Evolutionary conservation across 2,329 filamentous ascomycete species (phyloP).

Genomic region (Fusarium nisikadoi): DNA sequence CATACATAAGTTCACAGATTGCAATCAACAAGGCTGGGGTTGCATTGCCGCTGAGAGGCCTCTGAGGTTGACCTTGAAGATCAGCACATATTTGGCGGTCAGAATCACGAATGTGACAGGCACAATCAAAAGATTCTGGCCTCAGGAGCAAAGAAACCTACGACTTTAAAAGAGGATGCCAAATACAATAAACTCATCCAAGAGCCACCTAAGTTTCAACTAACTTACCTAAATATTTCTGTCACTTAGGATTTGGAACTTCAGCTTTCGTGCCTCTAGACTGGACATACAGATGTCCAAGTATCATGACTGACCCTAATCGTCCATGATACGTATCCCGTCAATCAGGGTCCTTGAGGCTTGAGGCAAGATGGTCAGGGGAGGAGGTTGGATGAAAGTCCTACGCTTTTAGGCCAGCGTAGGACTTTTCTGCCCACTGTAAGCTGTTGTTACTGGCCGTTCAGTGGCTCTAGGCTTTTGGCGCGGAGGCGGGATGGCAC

Average conservation of each 20-base stretch:
- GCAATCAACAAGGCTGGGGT: background rate
- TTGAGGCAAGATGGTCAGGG: background rate
- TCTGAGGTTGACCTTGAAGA: slow-evolving; percentile 5
- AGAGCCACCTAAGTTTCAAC: background rate
- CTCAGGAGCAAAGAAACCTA: background rate
- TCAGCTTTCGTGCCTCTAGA: background rate
- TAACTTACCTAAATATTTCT: background rate
- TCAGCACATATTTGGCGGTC: slow-evolving; percentile 28
- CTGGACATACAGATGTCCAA: background rate
- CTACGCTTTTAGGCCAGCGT: slow-evolving; percentile 27
- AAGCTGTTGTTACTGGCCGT: slow-evolving; percentile 22
- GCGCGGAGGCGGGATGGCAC: slow-evolving; percentile 33
- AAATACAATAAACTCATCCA: background rate
- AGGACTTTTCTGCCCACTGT: slow-evolving; percentile 31
- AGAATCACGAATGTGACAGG: background rate
- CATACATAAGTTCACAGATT: background rate
- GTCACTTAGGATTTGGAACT: background rate
- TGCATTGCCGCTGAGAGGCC: background rate
- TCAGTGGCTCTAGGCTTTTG: slow-evolving; percentile 13
- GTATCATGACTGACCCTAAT: background rate
- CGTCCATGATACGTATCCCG: background rate
- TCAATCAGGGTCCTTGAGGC: slow-evolving; percentile 20
- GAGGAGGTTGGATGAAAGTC: slow-evolving; percentile 26
- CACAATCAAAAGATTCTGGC: background rate
- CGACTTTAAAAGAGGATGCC: background rate